Base-by-base conservation (phyloP, 23 red algal species). In the Agarophyton chilense region DNA sequence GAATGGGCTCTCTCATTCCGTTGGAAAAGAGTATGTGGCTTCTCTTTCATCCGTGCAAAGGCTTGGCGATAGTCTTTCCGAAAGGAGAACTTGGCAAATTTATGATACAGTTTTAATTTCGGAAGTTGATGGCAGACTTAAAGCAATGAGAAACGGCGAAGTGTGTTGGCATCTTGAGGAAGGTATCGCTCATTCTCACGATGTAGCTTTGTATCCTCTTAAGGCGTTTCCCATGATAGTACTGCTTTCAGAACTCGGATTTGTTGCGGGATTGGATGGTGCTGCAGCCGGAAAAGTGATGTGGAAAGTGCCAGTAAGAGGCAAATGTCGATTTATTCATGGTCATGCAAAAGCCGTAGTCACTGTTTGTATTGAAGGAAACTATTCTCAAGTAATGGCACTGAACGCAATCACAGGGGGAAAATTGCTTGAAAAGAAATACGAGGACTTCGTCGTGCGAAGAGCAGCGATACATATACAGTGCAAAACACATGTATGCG, bases 141-240 rank as follows among this genome's bases (percentile, higher is more conserved):
- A 52, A 68, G 43, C 55, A 6, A 28, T 47, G 8, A 53, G n/a
- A 52, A 38, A 68, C 10, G 57, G 55, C 14, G 14, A 53, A 84
- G 25, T 68, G 39, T 25, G 67, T 39, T 84, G 80, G 80, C 11
- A 47, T 51, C 36, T 28, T 25, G 80, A 84, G 11, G 80, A 84
- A 53, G 80, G 80, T 16, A 25, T 84, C 61, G 28, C 80, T 11
- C 80, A 84, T 70, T n/a, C 61, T 2, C 2, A 36, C 14, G 80
- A 65, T 38, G 55, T 52, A 2, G 31, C 80, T 51, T 25, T 84
- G 18, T 84, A 46, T 84, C 35, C 61, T 39, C 39, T 47, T 29
- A 18, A 64, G 33, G 29, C 62, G 28, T 43, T 61, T 22, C 39
- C 34, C 3, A 52, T 70, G 18, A 6, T 84, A 28, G 80, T 84